Evolutionary conservation across 2,329 filamentous ascomycete genomes (phyloP), one percentile per base, ranked within the genome.

Genomic region (Neonectria punicea): DNA sequence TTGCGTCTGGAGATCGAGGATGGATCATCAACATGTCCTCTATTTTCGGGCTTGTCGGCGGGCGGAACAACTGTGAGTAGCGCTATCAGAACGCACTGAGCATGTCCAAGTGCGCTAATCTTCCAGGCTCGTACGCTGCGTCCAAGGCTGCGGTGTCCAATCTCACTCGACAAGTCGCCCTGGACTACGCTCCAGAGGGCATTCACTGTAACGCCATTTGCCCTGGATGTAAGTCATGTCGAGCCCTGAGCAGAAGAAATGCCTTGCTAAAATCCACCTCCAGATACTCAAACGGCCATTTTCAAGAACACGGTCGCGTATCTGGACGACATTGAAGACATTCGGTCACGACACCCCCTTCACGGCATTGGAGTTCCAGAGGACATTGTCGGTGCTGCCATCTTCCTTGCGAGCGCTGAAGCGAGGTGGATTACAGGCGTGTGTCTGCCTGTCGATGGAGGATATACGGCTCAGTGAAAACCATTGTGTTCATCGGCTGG

Each of bases 131-230:
- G 0, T 87, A 87, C 54, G 76, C 77, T 11, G 79, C 84, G 0
- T 83, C 81, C 0, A 87, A 87, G 65, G 83, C 82, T 6, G 84
- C 83, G 0, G 83, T 87, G 0, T 76, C 81, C 3, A 83, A 82
- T n/a, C 65, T 87, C 4, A 88, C 85, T 0, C 79, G 80, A 36
- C 75, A 81, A 9, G 77, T 85, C 0, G 85, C 85, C 0, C 65
- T 84, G 39, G 86, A 88, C 44, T 86, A 85, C 66, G 85, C 82
- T 0, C 71, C 73, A 1, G 71, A 82, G 11, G 75, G 79, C 0
- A 85, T 88, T 28, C 85, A 87, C 65, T 80, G 82, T 36, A 87
- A 87, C 68, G 84, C 84, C 0, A 78, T 88, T 5, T 86, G 84
- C 58, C 86, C 86, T 5, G 86, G 86, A 6, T 87, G 71, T 71